Evolutionary conservation across 345 rosid genomes (phyloP).

Genomic region (Linum lewisii): DNA sequence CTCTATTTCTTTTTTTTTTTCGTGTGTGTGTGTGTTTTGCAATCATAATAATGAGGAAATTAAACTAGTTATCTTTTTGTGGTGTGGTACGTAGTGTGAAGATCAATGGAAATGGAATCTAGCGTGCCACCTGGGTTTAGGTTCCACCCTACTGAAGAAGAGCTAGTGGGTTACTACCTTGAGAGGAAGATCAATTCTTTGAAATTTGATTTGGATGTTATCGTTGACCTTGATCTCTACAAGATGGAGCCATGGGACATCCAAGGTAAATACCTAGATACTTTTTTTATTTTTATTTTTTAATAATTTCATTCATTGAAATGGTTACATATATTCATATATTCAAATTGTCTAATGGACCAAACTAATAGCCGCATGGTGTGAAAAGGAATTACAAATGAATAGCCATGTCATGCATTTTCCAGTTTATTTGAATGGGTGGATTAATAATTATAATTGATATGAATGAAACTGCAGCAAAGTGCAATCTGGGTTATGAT

Average conservation of each 20-base stretch:
- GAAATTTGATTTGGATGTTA: conserved; percentile 74
- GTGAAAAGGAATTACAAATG: too few relatives aligned
- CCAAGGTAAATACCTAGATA: conserved; percentile 57
- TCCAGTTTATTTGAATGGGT: too few relatives aligned
- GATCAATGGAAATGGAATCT: conserved; percentile 53
- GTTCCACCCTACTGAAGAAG: conserved; percentile 96
- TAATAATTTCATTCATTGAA: not conserved
- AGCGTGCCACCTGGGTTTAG: conserved; percentile 89
- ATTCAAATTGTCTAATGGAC: too few relatives aligned
- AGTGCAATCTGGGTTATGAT: conserved; percentile 70
- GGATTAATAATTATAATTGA: too few relatives aligned
- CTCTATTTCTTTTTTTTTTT: conserved; percentile 14
- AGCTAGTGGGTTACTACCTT: conserved; percentile 91
- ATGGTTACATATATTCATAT: not conserved
- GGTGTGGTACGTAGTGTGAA: conserved; percentile 11
- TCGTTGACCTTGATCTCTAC: conserved; percentile 81
- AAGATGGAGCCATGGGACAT: conserved; percentile 99
- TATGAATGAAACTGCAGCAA: conserved; percentile 28
- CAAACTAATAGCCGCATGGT: too few relatives aligned
- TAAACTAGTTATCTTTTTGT: conserved; percentile 13
- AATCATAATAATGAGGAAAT: too few relatives aligned
- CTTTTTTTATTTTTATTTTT: too few relatives aligned
- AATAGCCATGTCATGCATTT: too few relatives aligned
- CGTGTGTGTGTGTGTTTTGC: not conserved
- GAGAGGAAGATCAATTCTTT: conserved; percentile 60